Evolutionary conservation across 768 basidiomycete genomes (phyloP).

Genomic region (Pisolithus tinctorius): DNA sequence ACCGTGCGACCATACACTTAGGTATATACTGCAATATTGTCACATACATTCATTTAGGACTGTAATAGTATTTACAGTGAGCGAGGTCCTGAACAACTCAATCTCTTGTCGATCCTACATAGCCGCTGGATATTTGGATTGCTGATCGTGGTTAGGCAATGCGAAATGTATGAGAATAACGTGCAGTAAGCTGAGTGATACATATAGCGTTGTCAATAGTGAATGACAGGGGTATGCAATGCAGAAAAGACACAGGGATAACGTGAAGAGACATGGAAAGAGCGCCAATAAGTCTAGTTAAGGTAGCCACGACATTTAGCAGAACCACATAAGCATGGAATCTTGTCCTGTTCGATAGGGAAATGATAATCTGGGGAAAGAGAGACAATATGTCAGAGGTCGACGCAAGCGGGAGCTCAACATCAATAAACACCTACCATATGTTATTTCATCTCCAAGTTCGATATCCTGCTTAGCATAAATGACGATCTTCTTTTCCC

Average conservation of each 20-base stretch:
- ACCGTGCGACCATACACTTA: too few relatives aligned
- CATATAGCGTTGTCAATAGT: conserved; percentile 1
- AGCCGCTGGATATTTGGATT: neutral
- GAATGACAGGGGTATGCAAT: conserved; percentile 1
- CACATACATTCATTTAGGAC: too few relatives aligned
- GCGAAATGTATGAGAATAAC: neutral
- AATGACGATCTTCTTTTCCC: conserved; percentile 98
- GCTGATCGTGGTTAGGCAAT: neutral
- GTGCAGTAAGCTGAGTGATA: conserved; percentile 3
- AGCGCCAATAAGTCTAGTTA: conserved; percentile 53
- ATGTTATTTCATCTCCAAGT: conserved; percentile 96
- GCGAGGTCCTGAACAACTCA: too few relatives aligned
- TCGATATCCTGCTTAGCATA: conserved; percentile 97
- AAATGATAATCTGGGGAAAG: conserved; percentile 92
- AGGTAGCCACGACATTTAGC: conserved; percentile 90
- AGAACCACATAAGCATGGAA: conserved; percentile 87
- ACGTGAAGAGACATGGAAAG: neutral
- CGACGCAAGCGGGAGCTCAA: neutral
- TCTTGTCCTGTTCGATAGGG: conserved; percentile 97
- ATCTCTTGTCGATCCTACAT: too few relatives aligned
- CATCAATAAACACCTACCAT: conserved; percentile 56
- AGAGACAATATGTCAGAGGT: conserved; percentile 1
- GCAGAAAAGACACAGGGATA: neutral
- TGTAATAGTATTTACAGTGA: too few relatives aligned
- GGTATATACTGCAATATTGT: too few relatives aligned